These are phyloP conservation scores for Gyrodon lividus DNA, from an alignment of 768 basidiomycete genomes.

Conservation along the genomic window DNA sequence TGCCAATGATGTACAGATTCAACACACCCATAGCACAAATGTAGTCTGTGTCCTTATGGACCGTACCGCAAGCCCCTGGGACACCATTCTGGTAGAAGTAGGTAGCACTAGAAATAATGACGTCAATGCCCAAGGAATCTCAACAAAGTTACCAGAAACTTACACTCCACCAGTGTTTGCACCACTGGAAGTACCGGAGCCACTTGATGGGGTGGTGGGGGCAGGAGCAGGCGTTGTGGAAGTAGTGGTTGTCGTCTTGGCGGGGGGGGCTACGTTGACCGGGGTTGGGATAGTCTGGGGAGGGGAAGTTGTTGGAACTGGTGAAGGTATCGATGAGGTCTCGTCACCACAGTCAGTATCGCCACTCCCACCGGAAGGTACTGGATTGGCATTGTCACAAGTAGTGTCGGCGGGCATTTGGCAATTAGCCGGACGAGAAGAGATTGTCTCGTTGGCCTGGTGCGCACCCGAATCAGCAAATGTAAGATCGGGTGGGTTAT, in stretches of 20 bases:
- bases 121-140: not conserved
- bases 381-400: slow-evolving; percentile 11
- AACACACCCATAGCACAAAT: slow-evolving; percentile 64
- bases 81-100: slow-evolving; percentile 70
- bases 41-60: slow-evolving; percentile 52
- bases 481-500: slow-evolving; percentile 1
- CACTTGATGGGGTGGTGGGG: not conserved
- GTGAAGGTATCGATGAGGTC: slow-evolving; percentile 12
- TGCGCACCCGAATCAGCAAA: not conserved
- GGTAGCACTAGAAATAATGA: slow-evolving; percentile 42
- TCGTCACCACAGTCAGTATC: slow-evolving; percentile 37
- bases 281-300: slow-evolving; percentile 10
- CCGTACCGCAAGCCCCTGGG: slow-evolving; percentile 76
- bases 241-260: slow-evolving; percentile 6
- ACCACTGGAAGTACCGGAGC: slow-evolving; percentile 25
- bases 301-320: slow-evolving; percentile 15
- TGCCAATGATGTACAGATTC: not conserved
- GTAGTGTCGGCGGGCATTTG: slow-evolving; percentile 38
- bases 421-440: slow-evolving; percentile 52
- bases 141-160: slow-evolving; percentile 13
- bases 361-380: slow-evolving; percentile 24
- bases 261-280: slow-evolving; percentile 4
- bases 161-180: slow-evolving; percentile 43
- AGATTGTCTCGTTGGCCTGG: slow-evolving; percentile 52
- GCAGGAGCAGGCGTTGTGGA: not conserved